Conservation (phyloP, 805 yeast species). For the Ogataea paraovalis region DNA sequence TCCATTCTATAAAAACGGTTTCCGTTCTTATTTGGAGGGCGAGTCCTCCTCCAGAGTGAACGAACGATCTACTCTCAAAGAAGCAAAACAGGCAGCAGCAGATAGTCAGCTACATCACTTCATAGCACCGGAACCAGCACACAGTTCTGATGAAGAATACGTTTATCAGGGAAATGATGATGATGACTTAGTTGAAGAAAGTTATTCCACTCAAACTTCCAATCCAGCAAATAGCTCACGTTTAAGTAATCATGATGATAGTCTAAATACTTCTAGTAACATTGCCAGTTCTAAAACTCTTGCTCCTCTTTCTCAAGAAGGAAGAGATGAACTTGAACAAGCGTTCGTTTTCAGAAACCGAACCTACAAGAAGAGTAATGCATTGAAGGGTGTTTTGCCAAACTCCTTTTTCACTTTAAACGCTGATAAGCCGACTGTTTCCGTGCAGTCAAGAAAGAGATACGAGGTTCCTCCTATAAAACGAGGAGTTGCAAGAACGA, state of each 20-base stretch:
- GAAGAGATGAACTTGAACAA: slow-evolving; percentile 10
- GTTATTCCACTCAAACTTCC: not conserved
- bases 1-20: slow-evolving; percentile 24
- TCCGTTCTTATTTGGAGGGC: slow-evolving; percentile 19
- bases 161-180: slow-evolving; percentile 11
- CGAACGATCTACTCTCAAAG: not conserved
- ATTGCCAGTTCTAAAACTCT: too few species aligned
- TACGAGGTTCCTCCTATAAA: not conserved
- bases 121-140: slow-evolving; percentile 9
- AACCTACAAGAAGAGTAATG: slow-evolving; percentile 17
- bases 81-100: not conserved
- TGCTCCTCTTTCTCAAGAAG: not conserved
- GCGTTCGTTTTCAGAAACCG: slow-evolving; percentile 20
- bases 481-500: slow-evolving; percentile 20
- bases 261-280: not conserved
- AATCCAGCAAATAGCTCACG: not conserved
- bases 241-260: not conserved
- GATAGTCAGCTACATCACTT: slow-evolving; percentile 13
- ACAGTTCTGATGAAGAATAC: slow-evolving; percentile 20
- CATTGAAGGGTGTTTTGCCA: slow-evolving; percentile 27
- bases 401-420: slow-evolving; percentile 18
- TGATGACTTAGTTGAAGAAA: slow-evolving; percentile 4
- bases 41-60: slow-evolving; percentile 9
- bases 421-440: not conserved
- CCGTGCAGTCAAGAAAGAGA: not conserved